Evolutionary conservation across 768 basidiomycete genomes (phyloP).

Genomic region (Pleurotus tuber-regium): DNA sequence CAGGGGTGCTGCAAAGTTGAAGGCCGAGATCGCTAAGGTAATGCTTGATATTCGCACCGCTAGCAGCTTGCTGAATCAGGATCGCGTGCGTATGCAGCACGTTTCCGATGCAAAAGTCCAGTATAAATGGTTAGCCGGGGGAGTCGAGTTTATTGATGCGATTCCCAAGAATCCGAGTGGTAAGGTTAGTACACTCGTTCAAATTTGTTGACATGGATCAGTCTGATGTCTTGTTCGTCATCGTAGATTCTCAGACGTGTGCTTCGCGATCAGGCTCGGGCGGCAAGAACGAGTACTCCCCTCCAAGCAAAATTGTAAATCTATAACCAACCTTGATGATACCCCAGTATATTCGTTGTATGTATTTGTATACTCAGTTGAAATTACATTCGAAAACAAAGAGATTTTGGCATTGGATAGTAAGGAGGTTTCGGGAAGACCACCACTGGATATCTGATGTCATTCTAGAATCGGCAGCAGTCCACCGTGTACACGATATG

Average conservation of each 20-base stretch:
- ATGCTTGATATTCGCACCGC: neutral
- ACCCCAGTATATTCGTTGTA: too few species aligned
- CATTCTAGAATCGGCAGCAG: neutral
- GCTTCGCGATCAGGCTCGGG: constrained; percentile 45
- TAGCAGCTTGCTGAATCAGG: neutral
- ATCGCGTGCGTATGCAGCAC: constrained; percentile 32
- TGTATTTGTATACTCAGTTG: too few species aligned
- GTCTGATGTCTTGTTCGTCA: constrained; percentile 15
- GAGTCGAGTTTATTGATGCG: constrained; percentile 57
- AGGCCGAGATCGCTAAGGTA: constrained; percentile 56
- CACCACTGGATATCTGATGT: neutral
- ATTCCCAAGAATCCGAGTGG: constrained; percentile 74
- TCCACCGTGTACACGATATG: neutral
- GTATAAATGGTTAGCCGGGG: constrained; percentile 63
- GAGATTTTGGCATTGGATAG: neutral
- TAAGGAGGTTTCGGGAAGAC: neutral
- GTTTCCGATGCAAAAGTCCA: constrained; percentile 55
- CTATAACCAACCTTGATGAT: too few species aligned
- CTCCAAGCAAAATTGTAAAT: constrained; percentile 1
- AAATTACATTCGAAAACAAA: neutral
- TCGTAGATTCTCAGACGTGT: constrained; percentile 43
- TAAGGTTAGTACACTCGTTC: constrained; percentile 40
- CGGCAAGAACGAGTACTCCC: neutral
- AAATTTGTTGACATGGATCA: neutral
- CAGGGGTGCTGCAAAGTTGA: constrained; percentile 34